Evolutionary conservation across 257 asterid species (phyloP).

Genomic region (Solanum chiquidenum): DNA sequence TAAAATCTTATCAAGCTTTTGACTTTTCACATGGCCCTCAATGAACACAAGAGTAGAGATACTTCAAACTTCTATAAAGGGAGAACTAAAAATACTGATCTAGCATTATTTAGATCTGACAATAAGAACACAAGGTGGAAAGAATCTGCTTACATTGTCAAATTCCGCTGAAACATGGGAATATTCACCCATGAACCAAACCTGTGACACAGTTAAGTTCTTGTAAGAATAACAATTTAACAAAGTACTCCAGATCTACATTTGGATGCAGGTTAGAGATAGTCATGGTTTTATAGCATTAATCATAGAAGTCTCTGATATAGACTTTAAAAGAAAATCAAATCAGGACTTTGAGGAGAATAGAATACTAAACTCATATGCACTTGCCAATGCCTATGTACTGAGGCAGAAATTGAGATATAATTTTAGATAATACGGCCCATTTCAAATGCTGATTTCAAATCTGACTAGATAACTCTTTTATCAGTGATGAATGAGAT

Average conservation of each 20-base stretch:
- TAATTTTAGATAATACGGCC: background rate
- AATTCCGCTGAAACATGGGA: constrained; percentile 86
- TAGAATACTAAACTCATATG: background rate
- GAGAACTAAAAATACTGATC: background rate
- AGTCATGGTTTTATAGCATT: background rate
- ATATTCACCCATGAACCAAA: constrained; percentile 93
- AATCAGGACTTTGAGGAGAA: background rate
- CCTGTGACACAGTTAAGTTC: constrained; percentile 28
- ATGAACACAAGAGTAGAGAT: background rate
- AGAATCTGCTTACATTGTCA: constrained; percentile 58
- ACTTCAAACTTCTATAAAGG: background rate
- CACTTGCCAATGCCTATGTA: background rate
- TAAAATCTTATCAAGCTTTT: background rate
- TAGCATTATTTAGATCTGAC: background rate
- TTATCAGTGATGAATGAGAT: background rate
- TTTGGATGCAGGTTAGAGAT: background rate
- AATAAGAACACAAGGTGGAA: background rate
- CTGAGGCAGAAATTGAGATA: background rate
- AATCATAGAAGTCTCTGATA: background rate
- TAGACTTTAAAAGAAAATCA: background rate
- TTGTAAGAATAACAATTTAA: background rate
- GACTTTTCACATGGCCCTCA: background rate
- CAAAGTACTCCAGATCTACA: background rate
- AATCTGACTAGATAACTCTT: background rate
- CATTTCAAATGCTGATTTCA: background rate